Conservation (phyloP, 257 asterid species). For the Ligustrum vulgare region DNA sequence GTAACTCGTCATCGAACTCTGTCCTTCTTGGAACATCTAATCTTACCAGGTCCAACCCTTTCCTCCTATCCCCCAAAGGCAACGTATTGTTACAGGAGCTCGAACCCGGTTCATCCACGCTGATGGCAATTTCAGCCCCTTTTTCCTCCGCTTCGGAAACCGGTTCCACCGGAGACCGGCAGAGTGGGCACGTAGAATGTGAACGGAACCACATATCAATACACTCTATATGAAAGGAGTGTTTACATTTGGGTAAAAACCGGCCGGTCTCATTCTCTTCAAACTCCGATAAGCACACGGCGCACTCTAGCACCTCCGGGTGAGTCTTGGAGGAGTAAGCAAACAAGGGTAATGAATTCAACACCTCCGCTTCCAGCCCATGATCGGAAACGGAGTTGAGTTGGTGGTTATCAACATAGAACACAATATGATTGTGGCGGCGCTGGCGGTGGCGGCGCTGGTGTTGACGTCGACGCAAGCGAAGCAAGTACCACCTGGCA, state of each 20-base stretch:
- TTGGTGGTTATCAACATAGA: constrained; percentile 38
- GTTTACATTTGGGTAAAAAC: constrained; percentile 64
- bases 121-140: constrained; percentile 16
- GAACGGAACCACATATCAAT: constrained; percentile 88
- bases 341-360: constrained; percentile 53
- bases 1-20: constrained; percentile 41
- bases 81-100: constrained; percentile 33
- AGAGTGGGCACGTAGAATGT: constrained; percentile 81
- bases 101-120: constrained; percentile 37
- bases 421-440: constrained; percentile 47
- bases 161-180: constrained; percentile 70
- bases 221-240: constrained; percentile 67
- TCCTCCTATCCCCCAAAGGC: constrained; percentile 44
- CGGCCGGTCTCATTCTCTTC: constrained; percentile 65
- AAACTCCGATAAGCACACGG: constrained; percentile 77
- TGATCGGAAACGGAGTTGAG: constrained; percentile 31
- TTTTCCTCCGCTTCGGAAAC: constrained; percentile 25
- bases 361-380: constrained; percentile 62
- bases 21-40: constrained; percentile 62
- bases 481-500: constrained; percentile 56
- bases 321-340: constrained; percentile 37
- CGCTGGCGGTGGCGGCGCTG: constrained; percentile 50
- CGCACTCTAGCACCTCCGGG: constrained; percentile 51
- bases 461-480: constrained; percentile 50
- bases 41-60: constrained; percentile 50